Evolutionary conservation across 2,329 filamentous ascomycete genomes (phyloP), one percentile per base, ranked within the genome.

Genomic region (Aspergillus transmontanensis): DNA sequence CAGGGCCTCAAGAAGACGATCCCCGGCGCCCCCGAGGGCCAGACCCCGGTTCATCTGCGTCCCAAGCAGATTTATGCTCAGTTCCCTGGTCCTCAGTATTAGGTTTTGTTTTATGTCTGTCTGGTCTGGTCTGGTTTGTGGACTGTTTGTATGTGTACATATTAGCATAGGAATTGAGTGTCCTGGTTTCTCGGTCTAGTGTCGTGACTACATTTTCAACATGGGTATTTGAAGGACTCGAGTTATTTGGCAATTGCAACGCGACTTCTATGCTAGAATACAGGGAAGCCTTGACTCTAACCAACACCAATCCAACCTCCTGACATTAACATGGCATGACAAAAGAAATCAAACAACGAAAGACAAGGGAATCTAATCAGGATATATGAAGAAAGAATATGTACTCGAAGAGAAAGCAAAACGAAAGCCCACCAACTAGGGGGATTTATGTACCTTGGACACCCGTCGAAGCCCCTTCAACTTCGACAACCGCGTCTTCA

Each of bases 1-100:
- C 71, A 94, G 91, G 90, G 91, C 81, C 83, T 95, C 67, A 90
- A 93, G 79, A 95, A 95, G 83, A 86, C 85, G 68, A 89, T 95
- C 69, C 92, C 92, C 66, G 89, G 91, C 69, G 83, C 90, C 69
- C 90, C 90, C 65, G 83, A 85, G 75, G 86, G 87, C 74, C 85
- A 88, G 71, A 87, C 85, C 34, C 92, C 91, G 57, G 88, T 95
- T 69, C 90, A 94, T 77, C 85, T 93, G 70, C 86, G 90, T 73
- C 84, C 86, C 72, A 78, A 76, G 68, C 80, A 82, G 71, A 73
- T 80, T 60, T 82, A 77, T 67, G 78, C 80, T 50, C 73, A 78
- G 63, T 76, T 73, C 68, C 73, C 75, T 14, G 77, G 77, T 45
- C 72, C 73, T 60, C 78, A 79, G 70, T 79, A 73, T 65, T 79